Evolutionary conservation across 345 rosid genomes (phyloP).

Genomic region (Linum tenue): DNA sequence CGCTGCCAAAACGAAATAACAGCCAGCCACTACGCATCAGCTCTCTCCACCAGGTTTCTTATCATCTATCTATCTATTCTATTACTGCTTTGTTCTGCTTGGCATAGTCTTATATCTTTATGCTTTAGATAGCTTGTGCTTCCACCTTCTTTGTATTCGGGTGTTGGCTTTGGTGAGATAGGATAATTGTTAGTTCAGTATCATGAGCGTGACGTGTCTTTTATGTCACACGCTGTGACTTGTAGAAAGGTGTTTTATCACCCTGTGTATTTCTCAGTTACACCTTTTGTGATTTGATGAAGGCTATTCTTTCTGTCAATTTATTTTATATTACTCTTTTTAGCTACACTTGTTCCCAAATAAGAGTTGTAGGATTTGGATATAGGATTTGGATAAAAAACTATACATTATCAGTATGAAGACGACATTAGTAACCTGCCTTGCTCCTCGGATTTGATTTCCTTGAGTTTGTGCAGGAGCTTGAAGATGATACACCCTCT

Average conservation of each 20-base stretch:
- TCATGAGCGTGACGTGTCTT: background rate
- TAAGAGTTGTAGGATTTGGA: too few relatives aligned
- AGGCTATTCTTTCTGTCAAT: background rate
- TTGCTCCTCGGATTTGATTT: too few relatives aligned
- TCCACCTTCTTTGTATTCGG: background rate
- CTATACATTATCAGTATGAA: too few relatives aligned
- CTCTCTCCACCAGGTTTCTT: conserved; percentile 88
- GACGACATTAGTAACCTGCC: too few relatives aligned
- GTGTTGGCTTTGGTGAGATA: too few relatives aligned
- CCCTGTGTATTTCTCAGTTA: background rate
- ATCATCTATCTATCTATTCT: background rate
- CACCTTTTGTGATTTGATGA: background rate
- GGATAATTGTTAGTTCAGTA: background rate
- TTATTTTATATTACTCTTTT: too few relatives aligned
- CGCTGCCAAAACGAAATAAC: conserved; percentile 78
- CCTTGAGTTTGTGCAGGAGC: too few relatives aligned
- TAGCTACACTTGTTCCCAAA: too few relatives aligned
- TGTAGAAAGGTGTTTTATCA: background rate
- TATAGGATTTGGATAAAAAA: too few relatives aligned
- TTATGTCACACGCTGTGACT: background rate
- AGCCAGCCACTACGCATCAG: conserved; percentile 80
- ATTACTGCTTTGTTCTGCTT: background rate
- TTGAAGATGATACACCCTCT: too few relatives aligned
- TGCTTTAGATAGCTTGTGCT: background rate
- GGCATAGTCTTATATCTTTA: background rate